These are phyloP conservation scores for Cladosporium colombiae DNA, from an alignment of 2,329 filamentous ascomycete genomes.

Conservation along the genomic window DNA sequence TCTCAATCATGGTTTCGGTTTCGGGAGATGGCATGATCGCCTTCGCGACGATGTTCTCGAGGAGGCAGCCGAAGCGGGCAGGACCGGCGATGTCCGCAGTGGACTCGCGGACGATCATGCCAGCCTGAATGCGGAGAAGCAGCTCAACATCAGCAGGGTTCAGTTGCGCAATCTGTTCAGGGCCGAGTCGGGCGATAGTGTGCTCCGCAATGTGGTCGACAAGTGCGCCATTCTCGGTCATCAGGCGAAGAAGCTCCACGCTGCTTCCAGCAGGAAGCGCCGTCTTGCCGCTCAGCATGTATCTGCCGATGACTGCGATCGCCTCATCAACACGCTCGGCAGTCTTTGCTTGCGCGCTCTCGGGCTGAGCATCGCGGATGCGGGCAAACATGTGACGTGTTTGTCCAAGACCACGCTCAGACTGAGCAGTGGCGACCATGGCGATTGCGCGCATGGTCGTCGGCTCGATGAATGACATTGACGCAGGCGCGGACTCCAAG, in stretches of 20 bases:
- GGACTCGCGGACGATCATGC: constrained; percentile 49
- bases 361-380: constrained; percentile 65
- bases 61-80: constrained; percentile 62
- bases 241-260: constrained; percentile 62
- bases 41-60: constrained; percentile 58
- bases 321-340: constrained; percentile 85
- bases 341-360: constrained; percentile 55
- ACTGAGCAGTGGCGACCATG: constrained; percentile 79
- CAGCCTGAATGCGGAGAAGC: constrained; percentile 61
- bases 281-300: constrained; percentile 55
- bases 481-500: constrained; percentile 62
- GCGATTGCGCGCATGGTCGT: constrained; percentile 88
- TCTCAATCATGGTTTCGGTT: constrained; percentile 59
- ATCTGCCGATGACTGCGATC: constrained; percentile 66
- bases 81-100: constrained; percentile 58
- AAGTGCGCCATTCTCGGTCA: constrained; percentile 66
- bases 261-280: constrained; percentile 56
- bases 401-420: constrained; percentile 77
- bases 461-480: constrained; percentile 75
- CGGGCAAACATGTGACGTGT: constrained; percentile 84
- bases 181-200: constrained; percentile 60
- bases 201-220: constrained; percentile 62
- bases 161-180: constrained; percentile 60
- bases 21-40: constrained; percentile 56
- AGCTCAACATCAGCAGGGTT: constrained; percentile 56